phyloP scores from a whole-genome alignment of 306 rosid genomes.

The Prosopis cineraria region DNA sequence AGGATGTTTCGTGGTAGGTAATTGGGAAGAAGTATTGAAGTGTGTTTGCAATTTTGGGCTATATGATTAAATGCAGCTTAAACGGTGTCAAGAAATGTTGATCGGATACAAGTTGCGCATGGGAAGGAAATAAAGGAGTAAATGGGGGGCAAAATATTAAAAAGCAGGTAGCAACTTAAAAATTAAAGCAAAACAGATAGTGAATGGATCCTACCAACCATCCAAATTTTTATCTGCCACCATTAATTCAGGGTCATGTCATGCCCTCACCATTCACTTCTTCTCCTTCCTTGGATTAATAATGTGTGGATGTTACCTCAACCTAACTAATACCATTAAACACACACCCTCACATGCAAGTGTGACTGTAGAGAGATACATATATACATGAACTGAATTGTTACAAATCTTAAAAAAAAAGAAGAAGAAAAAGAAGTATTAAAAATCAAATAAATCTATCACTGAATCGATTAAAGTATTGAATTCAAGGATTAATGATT shows the following conservation, averaged over 20 bases:
- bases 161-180: slow-evolving; percentile 37
- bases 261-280: slow-evolving; percentile 34
- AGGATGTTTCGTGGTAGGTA: slow-evolving; percentile 32
- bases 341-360: too few species aligned
- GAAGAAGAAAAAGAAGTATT: too few species aligned
- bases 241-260: slow-evolving; percentile 52
- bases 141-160: slow-evolving; percentile 10
- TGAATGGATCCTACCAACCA: slow-evolving; percentile 59
- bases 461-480: too few species aligned
- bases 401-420: too few species aligned
- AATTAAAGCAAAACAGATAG: slow-evolving; percentile 25
- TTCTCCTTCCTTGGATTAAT: not conserved
- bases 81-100: not conserved
- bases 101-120: slow-evolving; percentile 35
- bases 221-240: slow-evolving; percentile 50
- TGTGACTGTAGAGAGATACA: not conserved
- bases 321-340: slow-evolving; percentile 36
- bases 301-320: slow-evolving; percentile 25
- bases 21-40: slow-evolving; percentile 12
- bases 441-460: too few species aligned
- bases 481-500: too few species aligned
- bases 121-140: slow-evolving; percentile 26
- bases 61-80: not conserved
- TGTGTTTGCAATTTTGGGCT: not conserved
- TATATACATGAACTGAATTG: too few species aligned